A percentile compares a stretch with the other conserved stretches of the same genome.
Conservation (phyloP, 768 basidiomycete species). For the Tephrocybe rancida region DNA sequence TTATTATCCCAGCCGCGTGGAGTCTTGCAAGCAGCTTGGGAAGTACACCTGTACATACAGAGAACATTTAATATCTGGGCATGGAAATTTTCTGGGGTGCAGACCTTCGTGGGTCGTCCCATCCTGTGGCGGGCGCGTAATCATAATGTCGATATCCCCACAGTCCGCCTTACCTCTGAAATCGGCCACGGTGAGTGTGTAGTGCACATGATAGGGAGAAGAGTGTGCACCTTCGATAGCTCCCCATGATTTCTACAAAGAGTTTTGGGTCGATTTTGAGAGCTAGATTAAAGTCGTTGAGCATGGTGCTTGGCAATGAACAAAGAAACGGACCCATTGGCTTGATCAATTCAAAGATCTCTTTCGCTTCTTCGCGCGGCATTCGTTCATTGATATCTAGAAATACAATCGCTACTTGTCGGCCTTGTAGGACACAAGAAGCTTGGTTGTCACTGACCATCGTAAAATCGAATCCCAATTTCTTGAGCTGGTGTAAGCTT, state of each 20-base stretch:
- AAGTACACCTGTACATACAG: constrained; percentile 53
- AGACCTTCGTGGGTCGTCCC: constrained; percentile 75
- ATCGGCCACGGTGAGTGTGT: not conserved
- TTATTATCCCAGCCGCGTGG: constrained; percentile 62
- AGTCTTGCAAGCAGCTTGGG: constrained; percentile 57
- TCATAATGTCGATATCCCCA: constrained; percentile 91
- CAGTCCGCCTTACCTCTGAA: constrained; percentile 76
- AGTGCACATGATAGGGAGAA: not conserved
- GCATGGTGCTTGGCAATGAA: not conserved
- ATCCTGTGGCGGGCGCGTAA: constrained; percentile 75
- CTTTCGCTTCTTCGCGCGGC: constrained; percentile 77
- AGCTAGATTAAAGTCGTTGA: constrained; percentile 41
- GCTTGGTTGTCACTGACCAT: constrained; percentile 44
- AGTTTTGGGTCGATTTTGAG: constrained; percentile 69
- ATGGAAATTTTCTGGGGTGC: constrained; percentile 4
- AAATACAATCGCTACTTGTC: not conserved
- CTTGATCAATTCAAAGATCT: constrained; percentile 73
- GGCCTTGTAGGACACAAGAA: not conserved
- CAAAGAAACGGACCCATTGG: constrained; percentile 53
- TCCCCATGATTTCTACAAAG: constrained; percentile 89
- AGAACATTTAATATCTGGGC: not conserved
- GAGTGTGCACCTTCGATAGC: constrained; percentile 67
- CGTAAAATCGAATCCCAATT: constrained; percentile 70
- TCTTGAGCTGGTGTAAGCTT: constrained; percentile 60
- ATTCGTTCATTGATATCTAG: constrained; percentile 85